Evolutionary conservation across 768 basidiomycete genomes (phyloP), one percentile per base, ranked within the genome.

Genomic region (Xerocomellus intermedius): DNA sequence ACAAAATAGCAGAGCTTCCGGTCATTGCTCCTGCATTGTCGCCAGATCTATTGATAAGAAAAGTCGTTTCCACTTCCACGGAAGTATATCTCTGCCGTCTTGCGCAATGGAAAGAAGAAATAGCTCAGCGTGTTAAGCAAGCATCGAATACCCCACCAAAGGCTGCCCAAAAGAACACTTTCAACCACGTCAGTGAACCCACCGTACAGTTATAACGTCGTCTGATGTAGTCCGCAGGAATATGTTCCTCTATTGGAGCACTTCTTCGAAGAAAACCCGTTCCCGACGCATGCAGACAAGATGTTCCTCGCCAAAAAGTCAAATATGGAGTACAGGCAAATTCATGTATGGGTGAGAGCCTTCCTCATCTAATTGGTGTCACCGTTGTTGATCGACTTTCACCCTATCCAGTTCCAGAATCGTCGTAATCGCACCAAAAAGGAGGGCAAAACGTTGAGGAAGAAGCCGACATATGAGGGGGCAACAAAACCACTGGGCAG

Each of bases 291-390:
- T 1, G 61, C 52, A 0, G 61, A 62, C 13, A 62, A 62, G 2
- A 0, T 42, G 0, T 63, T 63, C 14, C 61, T 62, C 1, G 56
- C 61, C 2, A 35, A 52, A 0, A 57, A 54, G 4, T 51, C 61
- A 0, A 28, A 49, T 0, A 62, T 62, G 56, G 3, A 53, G 0
- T 62, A 63, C 5, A 54, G 35, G 16, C 61, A 62, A 63, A 59
- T 62, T 0, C 61, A 62, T n/a, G 52, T 59, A 8, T 62, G 61
- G 61, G 60, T 62, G 1, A 36, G 60, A 10, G 32, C 5, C 0
- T 21, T 8, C 1, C 14, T 1, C 3, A 0, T 22, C 1, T 14
- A 2, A 5, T 16, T 0, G 2, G 2, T 7, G n/a, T 30, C 1
- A 22, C 12, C 0, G 0, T 12, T n/a, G 1, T 49, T 44, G 9